Conservation (phyloP, 2,329 filamentous ascomycete genomes). For the Fusarium sp. region DNA sequence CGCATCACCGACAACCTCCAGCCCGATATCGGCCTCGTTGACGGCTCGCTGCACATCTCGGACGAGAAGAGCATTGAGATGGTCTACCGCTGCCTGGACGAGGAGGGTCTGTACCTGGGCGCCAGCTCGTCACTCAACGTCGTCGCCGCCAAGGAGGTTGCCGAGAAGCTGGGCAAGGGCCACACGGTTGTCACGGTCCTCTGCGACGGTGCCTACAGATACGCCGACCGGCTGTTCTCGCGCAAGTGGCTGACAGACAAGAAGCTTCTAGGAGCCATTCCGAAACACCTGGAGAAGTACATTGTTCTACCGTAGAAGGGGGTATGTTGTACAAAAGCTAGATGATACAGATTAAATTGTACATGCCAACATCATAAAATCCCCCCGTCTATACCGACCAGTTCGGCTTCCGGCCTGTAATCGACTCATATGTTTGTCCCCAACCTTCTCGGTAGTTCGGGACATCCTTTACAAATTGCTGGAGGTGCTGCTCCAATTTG, state of each 20-base stretch:
- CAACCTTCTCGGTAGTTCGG: conserved; percentile 37
- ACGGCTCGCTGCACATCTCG: conserved; percentile 86
- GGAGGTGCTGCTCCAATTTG: conserved; percentile 56
- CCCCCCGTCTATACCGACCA: conserved; percentile 42
- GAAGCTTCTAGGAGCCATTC: conserved; percentile 85
- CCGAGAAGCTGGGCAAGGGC: conserved; percentile 89
- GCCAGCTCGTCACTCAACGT: conserved; percentile 96
- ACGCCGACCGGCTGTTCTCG: conserved; percentile 94
- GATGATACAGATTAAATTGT: conserved; percentile 49
- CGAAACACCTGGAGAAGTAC: conserved; percentile 90
- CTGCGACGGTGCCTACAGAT: conserved; percentile 97
- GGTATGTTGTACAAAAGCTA: conserved; percentile 49
- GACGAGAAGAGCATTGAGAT: conserved; percentile 98
- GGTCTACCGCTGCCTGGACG: conserved; percentile 96
- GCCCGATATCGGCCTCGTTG: conserved; percentile 86
- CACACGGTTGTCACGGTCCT: conserved; percentile 94
- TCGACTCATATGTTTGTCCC: conserved; percentile 46
- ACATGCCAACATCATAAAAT: conserved; percentile 33
- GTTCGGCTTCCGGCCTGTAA: conserved; percentile 48
- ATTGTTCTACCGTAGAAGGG: conserved; percentile 83
- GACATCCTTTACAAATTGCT: conserved; percentile 47
- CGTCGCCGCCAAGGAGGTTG: conserved; percentile 93
- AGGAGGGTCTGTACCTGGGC: conserved; percentile 95
- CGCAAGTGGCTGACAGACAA: conserved; percentile 92
- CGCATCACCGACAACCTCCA: conserved; percentile 95